These are phyloP conservation scores for Paramecium primaurelia DNA, from an alignment of 73 alveolate species.

Conservation along the genomic window DNA sequence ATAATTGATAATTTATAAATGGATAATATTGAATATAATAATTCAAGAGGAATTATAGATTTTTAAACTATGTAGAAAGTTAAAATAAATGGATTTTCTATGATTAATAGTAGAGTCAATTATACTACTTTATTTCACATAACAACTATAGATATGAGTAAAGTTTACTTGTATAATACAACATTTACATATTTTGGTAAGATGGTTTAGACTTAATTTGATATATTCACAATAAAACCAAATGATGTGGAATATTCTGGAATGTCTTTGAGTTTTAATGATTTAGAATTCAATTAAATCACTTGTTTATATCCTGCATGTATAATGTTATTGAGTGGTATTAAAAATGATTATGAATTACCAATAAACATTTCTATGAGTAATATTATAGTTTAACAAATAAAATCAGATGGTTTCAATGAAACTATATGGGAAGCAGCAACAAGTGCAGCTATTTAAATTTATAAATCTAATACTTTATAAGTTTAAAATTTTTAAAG, in stretches of 20 bases:
- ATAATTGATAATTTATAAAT: background rate
- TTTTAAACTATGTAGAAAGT: slow-evolving; percentile 9
- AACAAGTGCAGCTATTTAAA: slow-evolving; percentile 31
- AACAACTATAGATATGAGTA: background rate
- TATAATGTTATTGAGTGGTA: background rate
- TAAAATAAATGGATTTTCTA: background rate
- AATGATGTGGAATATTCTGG: slow-evolving; percentile 20
- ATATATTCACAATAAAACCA: background rate
- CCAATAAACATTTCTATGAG: background rate
- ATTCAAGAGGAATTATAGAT: background rate
- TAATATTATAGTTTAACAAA: background rate
- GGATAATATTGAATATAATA: background rate
- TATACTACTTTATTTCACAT: background rate
- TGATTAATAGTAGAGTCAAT: background rate
- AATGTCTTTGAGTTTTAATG: background rate
- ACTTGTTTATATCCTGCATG: background rate
- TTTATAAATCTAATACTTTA: background rate
- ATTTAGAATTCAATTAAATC: background rate
- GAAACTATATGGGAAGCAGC: slow-evolving; percentile 33
- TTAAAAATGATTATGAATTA: slow-evolving; percentile 24
- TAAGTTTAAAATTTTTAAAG: background rate
- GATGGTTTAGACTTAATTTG: background rate
- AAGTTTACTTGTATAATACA: background rate
- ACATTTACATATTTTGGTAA: slow-evolving; percentile 19
- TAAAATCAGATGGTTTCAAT: background rate